These are phyloP conservation scores for Rubia yunnanensis DNA, from an alignment of 257 asterid genomes.

Conservation along the genomic window DNA sequence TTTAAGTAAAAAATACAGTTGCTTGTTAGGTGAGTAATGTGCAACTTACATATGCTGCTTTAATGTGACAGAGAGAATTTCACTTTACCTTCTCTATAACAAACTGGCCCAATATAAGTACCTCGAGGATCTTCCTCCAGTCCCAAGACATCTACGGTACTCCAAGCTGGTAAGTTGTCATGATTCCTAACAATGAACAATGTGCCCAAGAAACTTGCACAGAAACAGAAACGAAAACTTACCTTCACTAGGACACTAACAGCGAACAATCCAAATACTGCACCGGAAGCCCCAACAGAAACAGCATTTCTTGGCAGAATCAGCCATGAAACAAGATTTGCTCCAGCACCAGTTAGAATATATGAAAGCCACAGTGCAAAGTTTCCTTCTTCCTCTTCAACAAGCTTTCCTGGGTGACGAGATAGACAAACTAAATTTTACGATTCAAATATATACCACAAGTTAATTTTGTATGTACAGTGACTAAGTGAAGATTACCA, in stretches of 20 bases:
- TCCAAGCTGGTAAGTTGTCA: conserved; percentile 12
- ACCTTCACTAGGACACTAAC: conserved; percentile 93
- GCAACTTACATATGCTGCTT: background rate
- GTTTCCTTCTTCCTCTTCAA: conserved; percentile 98
- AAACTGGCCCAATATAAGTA: conserved; percentile 86
- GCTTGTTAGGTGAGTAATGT: background rate
- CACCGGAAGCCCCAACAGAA: conserved; percentile 97
- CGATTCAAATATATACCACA: background rate
- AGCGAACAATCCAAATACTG: conserved; percentile 94
- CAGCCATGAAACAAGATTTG: conserved; percentile 92
- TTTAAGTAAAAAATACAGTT: background rate
- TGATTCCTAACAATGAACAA: background rate
- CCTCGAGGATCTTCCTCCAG: conserved; percentile 98
- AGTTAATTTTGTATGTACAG: background rate
- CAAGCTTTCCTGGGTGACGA: conserved; percentile 61
- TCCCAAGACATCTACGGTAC: conserved; percentile 85
- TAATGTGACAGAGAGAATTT: background rate
- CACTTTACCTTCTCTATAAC: conserved; percentile 82
- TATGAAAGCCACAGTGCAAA: conserved; percentile 92
- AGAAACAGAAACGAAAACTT: background rate
- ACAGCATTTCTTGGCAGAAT: conserved; percentile 88
- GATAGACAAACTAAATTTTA: conserved; percentile 2
- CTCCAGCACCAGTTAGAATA: conserved; percentile 87
- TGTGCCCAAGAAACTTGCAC: background rate
- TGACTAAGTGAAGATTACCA: conserved; percentile 19